phyloP scores from a whole-genome alignment of 129 eudicot species.

The Saposhnikovia divaricata region DNA sequence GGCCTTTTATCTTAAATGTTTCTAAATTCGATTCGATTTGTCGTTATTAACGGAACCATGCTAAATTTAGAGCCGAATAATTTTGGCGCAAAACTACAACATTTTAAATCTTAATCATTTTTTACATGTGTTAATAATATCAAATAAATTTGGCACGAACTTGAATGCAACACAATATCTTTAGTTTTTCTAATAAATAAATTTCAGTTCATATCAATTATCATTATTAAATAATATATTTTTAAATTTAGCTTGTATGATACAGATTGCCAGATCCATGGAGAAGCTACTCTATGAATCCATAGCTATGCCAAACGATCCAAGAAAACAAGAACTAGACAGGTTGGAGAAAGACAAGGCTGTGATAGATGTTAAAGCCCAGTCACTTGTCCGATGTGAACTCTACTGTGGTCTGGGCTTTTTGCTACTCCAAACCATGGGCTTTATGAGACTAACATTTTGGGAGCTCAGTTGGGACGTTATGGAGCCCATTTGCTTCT shows the following conservation, averaged over 20 bases:
- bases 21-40: too few species aligned
- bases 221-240: too few species aligned
- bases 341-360: constrained; percentile 48
- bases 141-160: too few species aligned
- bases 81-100: too few species aligned
- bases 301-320: constrained; percentile 54
- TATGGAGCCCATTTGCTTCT: constrained; percentile 95
- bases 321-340: constrained; percentile 57
- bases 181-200: too few species aligned
- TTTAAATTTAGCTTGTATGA: background rate
- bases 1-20: too few species aligned
- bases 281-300: constrained; percentile 48
- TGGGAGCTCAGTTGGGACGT: constrained; percentile 94
- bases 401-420: constrained; percentile 76
- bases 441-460: constrained; percentile 73
- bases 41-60: too few species aligned
- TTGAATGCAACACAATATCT: too few species aligned
- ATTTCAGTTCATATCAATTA: too few species aligned
- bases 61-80: too few species aligned
- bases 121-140: too few species aligned
- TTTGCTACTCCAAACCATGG: constrained; percentile 49
- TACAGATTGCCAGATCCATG: constrained; percentile 64
- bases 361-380: constrained; percentile 44
- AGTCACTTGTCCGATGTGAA: constrained; percentile 42
- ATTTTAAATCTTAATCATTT: too few species aligned